Percentiles rank a stretch among this genome's conserved stretches.
Evolutionary conservation across 2,329 filamentous ascomycete genomes (phyloP).

Genomic region (Aspergillus sergii): DNA sequence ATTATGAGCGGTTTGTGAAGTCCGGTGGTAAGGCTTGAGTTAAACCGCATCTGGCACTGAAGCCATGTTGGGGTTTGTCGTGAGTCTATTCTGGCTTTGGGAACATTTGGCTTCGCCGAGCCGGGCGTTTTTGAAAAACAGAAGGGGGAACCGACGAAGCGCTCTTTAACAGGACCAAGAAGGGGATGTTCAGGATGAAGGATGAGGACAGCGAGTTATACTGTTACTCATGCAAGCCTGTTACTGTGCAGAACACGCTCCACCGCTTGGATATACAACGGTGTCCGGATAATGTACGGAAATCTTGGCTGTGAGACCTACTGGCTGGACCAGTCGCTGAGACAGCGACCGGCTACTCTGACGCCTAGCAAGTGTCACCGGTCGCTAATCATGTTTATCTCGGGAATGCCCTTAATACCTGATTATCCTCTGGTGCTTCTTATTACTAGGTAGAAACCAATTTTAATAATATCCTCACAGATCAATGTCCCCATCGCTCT

Average conservation of each 20-base stretch:
- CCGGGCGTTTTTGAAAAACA: background rate
- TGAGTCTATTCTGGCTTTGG: background rate
- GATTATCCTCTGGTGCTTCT: background rate
- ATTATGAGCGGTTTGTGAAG: conserved; percentile 85
- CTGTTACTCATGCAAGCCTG: background rate
- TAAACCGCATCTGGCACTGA: background rate
- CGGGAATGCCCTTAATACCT: background rate
- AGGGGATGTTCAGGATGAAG: background rate
- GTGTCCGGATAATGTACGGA: background rate
- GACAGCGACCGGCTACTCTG: background rate
- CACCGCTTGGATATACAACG: background rate
- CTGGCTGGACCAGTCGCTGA: background rate
- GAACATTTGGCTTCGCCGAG: background rate
- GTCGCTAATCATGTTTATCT: background rate
- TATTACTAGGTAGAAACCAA: background rate
- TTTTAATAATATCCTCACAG: background rate
- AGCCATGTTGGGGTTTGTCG: background rate
- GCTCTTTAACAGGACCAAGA: background rate
- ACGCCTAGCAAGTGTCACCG: background rate
- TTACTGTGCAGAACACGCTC: background rate
- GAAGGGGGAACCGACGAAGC: background rate
- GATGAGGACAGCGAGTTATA: background rate
- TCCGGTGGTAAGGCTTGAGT: conserved; percentile 46
- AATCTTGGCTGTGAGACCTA: background rate
- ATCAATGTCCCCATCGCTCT: background rate